Evolutionary conservation across 2,329 filamentous ascomycete genomes (phyloP).

Genomic region (Zymoseptoria pseudotritici): DNA sequence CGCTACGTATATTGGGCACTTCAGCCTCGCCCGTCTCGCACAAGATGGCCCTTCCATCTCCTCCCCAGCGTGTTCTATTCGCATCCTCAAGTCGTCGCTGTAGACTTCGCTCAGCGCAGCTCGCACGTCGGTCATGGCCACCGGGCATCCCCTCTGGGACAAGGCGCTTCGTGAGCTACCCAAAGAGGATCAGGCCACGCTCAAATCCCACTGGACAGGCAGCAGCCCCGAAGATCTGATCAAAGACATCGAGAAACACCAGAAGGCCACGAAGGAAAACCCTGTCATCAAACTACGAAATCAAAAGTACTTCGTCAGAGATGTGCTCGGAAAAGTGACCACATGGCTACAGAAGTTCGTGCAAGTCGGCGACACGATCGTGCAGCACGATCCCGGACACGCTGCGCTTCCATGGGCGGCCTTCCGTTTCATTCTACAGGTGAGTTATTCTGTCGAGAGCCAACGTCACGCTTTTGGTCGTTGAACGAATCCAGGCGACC

Average conservation of each 20-base stretch:
- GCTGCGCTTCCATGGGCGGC: slow-evolving; percentile 31
- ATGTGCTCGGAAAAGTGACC: slow-evolving; percentile 26
- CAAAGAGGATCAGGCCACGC: neutral
- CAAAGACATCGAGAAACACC: neutral
- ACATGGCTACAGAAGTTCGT: slow-evolving; percentile 25
- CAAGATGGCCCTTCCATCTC: neutral
- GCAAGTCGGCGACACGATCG: slow-evolving; percentile 25
- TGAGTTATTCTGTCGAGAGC: neutral
- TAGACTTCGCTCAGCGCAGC: no score
- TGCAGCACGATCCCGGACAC: slow-evolving; percentile 30
- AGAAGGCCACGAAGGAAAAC: neutral
- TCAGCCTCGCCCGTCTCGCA: neutral
- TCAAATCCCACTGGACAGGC: neutral
- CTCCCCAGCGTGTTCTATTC: neutral
- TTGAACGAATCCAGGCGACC: neutral
- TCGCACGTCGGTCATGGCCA: neutral
- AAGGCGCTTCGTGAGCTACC: neutral
- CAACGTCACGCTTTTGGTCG: neutral
- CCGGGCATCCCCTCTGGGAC: neutral
- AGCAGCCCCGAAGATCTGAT: neutral
- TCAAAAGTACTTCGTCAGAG: slow-evolving; percentile 9
- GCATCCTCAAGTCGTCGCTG: no score
- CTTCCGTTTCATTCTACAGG: slow-evolving; percentile 24
- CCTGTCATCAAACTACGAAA: neutral
- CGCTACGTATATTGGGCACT: neutral